These are phyloP conservation scores for Cytospora piceae DNA, from an alignment of 2,329 filamentous ascomycete genomes.

Conservation along the genomic window DNA sequence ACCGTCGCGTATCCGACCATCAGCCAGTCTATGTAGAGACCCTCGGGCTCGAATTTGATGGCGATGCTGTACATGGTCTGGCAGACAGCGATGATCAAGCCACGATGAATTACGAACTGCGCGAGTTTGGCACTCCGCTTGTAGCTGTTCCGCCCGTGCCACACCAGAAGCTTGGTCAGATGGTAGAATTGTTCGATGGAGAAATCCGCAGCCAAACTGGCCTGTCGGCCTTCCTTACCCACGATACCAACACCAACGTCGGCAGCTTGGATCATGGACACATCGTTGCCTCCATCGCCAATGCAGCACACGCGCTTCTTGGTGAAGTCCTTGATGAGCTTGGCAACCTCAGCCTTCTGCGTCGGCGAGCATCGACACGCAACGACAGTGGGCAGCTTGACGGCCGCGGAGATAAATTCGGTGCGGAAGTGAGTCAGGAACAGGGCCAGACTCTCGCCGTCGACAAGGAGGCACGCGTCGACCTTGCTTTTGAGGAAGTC, in stretches of 20 bases:
- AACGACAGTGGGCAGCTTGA: conserved; percentile 86
- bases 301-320: conserved; percentile 97
- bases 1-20: conserved; percentile 95
- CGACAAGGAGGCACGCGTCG: conserved; percentile 86
- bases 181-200: conserved; percentile 95
- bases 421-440: conserved; percentile 81
- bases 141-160: conserved; percentile 97
- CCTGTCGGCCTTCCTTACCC: conserved; percentile 95
- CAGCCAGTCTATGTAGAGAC: conserved; percentile 94
- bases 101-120: conserved; percentile 97
- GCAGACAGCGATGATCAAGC: conserved; percentile 91
- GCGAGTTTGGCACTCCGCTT: conserved; percentile 93
- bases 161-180: conserved; percentile 94
- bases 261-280: conserved; percentile 98
- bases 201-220: conserved; percentile 93
- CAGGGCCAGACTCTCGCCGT: conserved; percentile 85
- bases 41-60: conserved; percentile 88
- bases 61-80: conserved; percentile 98
- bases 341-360: conserved; percentile 93
- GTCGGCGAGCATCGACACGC: conserved; percentile 96
- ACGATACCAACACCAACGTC: conserved; percentile 98
- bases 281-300: conserved; percentile 96
- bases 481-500: conserved; percentile 88
- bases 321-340: conserved; percentile 86
- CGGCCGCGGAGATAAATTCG: conserved; percentile 87